phyloP scores from a whole-genome alignment of 345 rosid genomes.

The Erucastrum elatum region DNA sequence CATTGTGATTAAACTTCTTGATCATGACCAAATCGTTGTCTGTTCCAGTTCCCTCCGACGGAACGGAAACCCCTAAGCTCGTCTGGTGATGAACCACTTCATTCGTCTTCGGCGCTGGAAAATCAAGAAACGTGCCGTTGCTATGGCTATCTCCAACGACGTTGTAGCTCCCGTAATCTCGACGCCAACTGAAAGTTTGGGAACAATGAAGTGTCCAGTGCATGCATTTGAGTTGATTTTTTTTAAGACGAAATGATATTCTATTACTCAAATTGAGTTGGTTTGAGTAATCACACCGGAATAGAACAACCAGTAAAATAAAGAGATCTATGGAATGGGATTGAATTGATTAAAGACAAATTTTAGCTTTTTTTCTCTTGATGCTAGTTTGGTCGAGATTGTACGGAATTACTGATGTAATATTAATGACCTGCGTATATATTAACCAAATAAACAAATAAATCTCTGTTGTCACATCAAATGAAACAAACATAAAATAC shows the following conservation, averaged over 20 bases:
- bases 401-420: background rate
- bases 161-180: conserved; percentile 31
- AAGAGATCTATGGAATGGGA: no score
- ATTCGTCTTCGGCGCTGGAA: conserved; percentile 29
- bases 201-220: conserved; percentile 33
- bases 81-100: conserved; percentile 11
- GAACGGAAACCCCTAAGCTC: conserved; percentile 21
- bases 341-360: background rate
- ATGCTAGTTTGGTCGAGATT: conserved; percentile 6
- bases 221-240: no score
- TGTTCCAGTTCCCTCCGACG: conserved; percentile 28
- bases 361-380: conserved; percentile 2
- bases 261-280: no score
- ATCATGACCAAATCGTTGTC: conserved; percentile 11
- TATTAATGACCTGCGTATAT: background rate
- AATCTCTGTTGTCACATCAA: background rate
- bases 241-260: no score
- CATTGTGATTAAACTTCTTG: conserved; percentile 76
- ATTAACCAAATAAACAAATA: background rate
- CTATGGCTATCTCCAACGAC: conserved; percentile 13
- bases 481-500: no score
- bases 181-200: conserved; percentile 34
- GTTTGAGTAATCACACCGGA: no score
- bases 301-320: no score
- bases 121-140: conserved; percentile 29